Evolutionary conservation across 2,329 filamentous ascomycete genomes (phyloP).

Genomic region (Coniella vitis): DNA sequence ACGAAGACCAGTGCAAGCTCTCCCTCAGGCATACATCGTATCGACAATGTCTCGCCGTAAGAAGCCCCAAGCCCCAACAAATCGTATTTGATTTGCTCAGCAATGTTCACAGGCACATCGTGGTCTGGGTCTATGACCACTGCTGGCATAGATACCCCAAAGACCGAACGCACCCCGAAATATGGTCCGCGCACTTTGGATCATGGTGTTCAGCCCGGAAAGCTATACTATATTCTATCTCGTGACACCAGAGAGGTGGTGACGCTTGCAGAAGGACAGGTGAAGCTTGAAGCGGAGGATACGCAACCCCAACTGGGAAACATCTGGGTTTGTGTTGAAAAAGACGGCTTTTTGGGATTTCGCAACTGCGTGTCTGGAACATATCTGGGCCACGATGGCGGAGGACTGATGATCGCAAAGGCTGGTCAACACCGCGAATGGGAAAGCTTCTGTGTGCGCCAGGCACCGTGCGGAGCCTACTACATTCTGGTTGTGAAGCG

Average conservation of each 20-base stretch:
- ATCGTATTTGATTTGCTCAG: neutral
- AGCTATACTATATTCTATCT: neutral
- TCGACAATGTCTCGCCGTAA: neutral
- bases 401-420: neutral
- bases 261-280: neutral
- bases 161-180: too few species aligned
- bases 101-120: too few species aligned
- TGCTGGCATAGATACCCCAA: too few species aligned
- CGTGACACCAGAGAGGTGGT: neutral
- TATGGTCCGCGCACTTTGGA: too few species aligned
- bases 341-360: constrained; percentile 2
- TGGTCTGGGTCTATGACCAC: too few species aligned
- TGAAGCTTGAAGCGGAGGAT: neutral
- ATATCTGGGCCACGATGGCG: neutral
- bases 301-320: neutral
- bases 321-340: constrained; percentile 6
- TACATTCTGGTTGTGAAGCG: neutral
- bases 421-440: neutral
- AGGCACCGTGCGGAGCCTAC: neutral
- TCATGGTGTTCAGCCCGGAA: neutral
- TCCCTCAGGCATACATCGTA: too few species aligned
- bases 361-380: constrained; percentile 1
- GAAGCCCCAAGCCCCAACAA: neutral
- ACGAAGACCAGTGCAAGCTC: too few species aligned
- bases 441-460: neutral